These are phyloP conservation scores for Pistacia integerrima DNA, from an alignment of 345 rosid species.

Conservation along the genomic window DNA sequence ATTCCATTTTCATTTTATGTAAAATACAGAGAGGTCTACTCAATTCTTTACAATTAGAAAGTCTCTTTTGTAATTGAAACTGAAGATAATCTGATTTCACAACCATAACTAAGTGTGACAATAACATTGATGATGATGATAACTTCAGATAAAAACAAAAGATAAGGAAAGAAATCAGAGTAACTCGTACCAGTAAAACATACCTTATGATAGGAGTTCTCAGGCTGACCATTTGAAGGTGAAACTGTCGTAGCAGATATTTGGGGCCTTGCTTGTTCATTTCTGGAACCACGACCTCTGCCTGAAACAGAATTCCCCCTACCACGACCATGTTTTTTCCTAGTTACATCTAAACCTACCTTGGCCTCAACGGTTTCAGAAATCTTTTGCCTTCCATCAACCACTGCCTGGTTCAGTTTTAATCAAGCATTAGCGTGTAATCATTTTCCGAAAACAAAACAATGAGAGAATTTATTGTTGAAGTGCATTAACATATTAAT, in stretches of 20 bases:
- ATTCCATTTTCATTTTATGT: too few relatives aligned
- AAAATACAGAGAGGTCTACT: background rate
- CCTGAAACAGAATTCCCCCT: conserved; percentile 66
- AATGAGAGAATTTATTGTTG: background rate
- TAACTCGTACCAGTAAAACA: conserved; percentile 17
- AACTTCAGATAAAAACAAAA: background rate
- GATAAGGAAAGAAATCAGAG: background rate
- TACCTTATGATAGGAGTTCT: conserved; percentile 70
- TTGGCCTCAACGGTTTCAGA: conserved; percentile 55
- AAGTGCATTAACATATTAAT: background rate
- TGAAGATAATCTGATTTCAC: background rate
- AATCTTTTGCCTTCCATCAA: conserved; percentile 69
- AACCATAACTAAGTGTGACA: background rate
- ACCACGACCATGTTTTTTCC: conserved; percentile 85
- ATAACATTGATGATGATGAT: background rate
- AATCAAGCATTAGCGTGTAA: conserved; percentile 16
- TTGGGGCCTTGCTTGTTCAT: conserved; percentile 61
- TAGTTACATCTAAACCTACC: conserved; percentile 52
- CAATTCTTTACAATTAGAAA: background rate
- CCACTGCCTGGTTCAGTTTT: conserved; percentile 42
- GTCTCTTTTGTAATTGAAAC: background rate
- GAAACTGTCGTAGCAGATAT: conserved; percentile 43
- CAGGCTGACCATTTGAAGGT: conserved; percentile 65
- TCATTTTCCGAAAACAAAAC: background rate
- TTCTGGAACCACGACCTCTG: conserved; percentile 91